Evolutionary conservation across 2,329 filamentous ascomycete genomes (phyloP), one percentile per base, ranked within the genome.

Genomic region (Alternaria atra): DNA sequence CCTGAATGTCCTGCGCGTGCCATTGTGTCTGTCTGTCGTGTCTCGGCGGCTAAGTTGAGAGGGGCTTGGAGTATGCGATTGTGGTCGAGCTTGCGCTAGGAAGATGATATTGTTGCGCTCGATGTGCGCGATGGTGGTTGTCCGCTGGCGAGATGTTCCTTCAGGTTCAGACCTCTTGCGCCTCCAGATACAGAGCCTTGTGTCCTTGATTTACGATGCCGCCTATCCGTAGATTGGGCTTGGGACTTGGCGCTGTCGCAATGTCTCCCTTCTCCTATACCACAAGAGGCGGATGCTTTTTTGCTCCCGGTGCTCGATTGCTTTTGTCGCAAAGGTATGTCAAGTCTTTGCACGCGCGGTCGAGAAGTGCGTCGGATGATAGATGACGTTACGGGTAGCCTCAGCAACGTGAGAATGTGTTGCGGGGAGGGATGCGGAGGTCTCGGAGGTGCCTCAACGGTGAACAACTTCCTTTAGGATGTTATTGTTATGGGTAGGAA

Each of bases 1-100:
- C 63, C 69, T 52, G 70, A 71, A 53, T 73, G 69, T 35, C 70
- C 70, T 64, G 62, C 64, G 58, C 78, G 77, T 55, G 78, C 78
- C 78, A 80, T 80, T 58, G 58, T 67, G 58, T 52, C 27, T 27
- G n/a, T 39, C 23, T 57, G 27, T 61, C 42, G 35, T 25, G 47
- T 40, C 37, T 23, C 25, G 32, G 25, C 46, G 47, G 62, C 23
- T 60, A 20, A 17, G 35, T 54, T 13, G 44, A 43, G 32, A 35
- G 52, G n/a, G 29, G 42, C 17, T 35, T 46, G 40, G 27, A 29
- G 34, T 42, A 30, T 50, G 35, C 34, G 52, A 30, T 48, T 43
- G 37, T 27, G 43, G 15, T 35, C 30, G 40, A 34, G 32, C 29
- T 55, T 37, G 46, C 29, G 35, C 23, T 50, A 43, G 30, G 15